These are phyloP conservation scores for Beauveria pseudobassiana DNA, from an alignment of 2,329 filamentous ascomycete species.

Conservation along the genomic window DNA sequence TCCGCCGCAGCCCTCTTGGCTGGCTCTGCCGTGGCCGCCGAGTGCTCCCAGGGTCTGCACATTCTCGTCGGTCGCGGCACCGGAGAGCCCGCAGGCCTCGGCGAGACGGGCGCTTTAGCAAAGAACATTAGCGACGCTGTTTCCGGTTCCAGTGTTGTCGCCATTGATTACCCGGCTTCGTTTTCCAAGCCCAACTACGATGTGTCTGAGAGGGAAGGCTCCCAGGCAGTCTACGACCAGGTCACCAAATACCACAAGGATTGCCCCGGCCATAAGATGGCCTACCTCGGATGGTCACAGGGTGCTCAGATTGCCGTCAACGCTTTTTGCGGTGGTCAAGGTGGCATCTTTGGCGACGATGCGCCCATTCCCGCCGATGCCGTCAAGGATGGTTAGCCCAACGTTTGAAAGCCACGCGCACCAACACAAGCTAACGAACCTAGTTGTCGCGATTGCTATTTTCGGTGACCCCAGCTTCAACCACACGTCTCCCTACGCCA, in stretches of 20 bases:
- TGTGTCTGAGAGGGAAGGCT: conserved; percentile 28
- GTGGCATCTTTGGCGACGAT: conserved; percentile 20
- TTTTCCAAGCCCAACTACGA: conserved; percentile 25
- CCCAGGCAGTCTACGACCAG: conserved; percentile 22
- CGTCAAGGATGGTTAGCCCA: conserved; percentile 26
- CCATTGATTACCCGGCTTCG: conserved; percentile 32
- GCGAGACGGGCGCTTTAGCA: conserved; percentile 26
- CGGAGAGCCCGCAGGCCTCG: conserved; percentile 26
- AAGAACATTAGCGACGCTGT: conserved; percentile 25
- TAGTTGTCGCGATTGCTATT: conserved; percentile 33
- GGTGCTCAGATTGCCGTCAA: conserved; percentile 33
- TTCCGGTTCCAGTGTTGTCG: conserved; percentile 25
- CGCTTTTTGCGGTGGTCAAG: conserved; percentile 29
- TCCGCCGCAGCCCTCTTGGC: conserved; percentile 14
- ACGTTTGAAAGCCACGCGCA: neutral
- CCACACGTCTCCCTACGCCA: conserved; percentile 27
- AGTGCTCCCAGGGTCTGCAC: conserved; percentile 31
- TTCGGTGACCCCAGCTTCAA: conserved; percentile 36
- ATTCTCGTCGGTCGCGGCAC: conserved; percentile 34
- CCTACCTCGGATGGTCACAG: conserved; percentile 36
- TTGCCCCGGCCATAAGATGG: conserved; percentile 33
- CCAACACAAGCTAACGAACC: conserved; percentile 7
- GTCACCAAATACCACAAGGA: conserved; percentile 25
- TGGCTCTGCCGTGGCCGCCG: conserved; percentile 19
- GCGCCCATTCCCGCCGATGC: conserved; percentile 20